Evolutionary conservation across 2,329 filamentous ascomycete genomes (phyloP), one percentile per base, ranked within the genome.

Genomic region (Didymella keratinophila): DNA sequence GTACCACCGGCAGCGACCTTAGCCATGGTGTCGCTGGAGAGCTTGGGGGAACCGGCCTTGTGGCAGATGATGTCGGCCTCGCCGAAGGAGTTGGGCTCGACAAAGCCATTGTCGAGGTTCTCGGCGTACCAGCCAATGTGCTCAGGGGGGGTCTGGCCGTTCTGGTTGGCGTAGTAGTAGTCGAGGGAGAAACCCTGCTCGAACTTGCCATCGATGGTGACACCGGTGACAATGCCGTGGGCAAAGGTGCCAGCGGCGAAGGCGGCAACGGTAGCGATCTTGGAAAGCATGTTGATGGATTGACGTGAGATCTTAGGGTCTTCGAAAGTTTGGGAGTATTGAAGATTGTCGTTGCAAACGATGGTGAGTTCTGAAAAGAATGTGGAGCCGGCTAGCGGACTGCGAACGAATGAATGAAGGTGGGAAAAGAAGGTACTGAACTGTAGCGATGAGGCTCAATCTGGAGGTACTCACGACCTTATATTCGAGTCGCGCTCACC

Each of bases 1-100:
- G 79, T 80, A 62, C 80, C 79, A 61, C 88, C 89, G 14, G 87
- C 88, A n/a, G 81, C 78, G 36, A 89, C 83, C n/a, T 82, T 77
- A 18, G 83, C 85, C 47, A 70, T 44, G 61, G 81, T 79, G 56
- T 81, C 78, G 11, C 62, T 66, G 25, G 63, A 66, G 27, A 58
- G 58, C 28, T 66, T 60, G 78, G 82, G 80, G 28, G 80, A 79
- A 28, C 83, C 86, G 42, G 77, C 76, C 71, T 80, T 80, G 80
- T 90, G 87, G 79, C 86, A 89, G 76, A 87, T 85, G 63, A 89
- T 87, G 64, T 76, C 72, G 47, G 72, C 41, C 16, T 56, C 60
- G 52, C 52, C 57, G 64, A 69, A 76, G 28, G 60, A 46, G 60
- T 68, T 65, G 43, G 71, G 71, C 52, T 67, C 64, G 28, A 76